phyloP scores from a whole-genome alignment of 495 filamentous ascomycete species.

The Trichoderma gamsii region DNA sequence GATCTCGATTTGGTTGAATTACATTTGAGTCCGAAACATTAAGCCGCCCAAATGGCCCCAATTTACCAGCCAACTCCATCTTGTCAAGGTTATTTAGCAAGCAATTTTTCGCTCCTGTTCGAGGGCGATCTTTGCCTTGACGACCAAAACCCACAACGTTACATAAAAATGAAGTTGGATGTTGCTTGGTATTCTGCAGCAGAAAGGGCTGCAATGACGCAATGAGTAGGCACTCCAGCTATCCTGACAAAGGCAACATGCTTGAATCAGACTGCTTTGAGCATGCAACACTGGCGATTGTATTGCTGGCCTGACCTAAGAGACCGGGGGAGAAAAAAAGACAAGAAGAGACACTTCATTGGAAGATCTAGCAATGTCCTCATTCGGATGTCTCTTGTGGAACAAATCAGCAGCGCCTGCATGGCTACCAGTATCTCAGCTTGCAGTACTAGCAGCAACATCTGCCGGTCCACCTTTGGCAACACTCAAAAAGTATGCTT shows the following conservation, averaged over 20 bases:
- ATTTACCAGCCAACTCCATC: not conserved
- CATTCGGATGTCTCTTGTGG: too few relatives aligned
- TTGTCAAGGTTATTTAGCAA: not conserved
- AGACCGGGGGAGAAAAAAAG: too few relatives aligned
- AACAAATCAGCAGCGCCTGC: not conserved
- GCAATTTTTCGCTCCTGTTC: not conserved
- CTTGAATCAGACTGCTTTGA: too few relatives aligned
- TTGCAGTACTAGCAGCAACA: not conserved
- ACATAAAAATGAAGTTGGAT: not conserved
- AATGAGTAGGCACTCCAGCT: too few relatives aligned
- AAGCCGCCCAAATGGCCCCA: not conserved
- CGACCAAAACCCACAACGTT: not conserved
- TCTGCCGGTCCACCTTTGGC: not conserved
- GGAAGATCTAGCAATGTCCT: too few relatives aligned
- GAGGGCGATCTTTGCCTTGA: not conserved
- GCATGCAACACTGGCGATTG: too few relatives aligned
- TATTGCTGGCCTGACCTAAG: too few relatives aligned
- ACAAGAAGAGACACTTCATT: too few relatives aligned
- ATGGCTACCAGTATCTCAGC: not conserved
- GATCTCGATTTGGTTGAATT: not conserved
- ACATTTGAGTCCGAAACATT: not conserved
- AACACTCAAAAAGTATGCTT: slow-evolving; percentile 8
- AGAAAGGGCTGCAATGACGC: too few relatives aligned
- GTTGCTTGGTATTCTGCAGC: too few relatives aligned
- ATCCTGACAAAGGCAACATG: too few relatives aligned